phyloP scores from a whole-genome alignment of 23 red algal genomes.

The Gracilariopsis chorda region DNA sequence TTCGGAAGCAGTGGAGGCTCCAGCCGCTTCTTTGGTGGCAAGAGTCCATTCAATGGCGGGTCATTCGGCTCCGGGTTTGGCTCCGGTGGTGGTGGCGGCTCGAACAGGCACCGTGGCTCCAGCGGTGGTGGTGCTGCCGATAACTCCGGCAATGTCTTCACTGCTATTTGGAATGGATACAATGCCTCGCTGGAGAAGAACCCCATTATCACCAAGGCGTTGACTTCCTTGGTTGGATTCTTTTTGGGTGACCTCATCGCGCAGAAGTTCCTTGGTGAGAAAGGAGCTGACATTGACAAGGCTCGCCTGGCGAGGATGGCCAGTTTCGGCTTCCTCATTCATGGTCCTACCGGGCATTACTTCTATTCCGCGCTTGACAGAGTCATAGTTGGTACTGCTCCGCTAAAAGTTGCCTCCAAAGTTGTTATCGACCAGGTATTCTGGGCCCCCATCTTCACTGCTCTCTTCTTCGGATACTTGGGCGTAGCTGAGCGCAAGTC shows the following conservation, averaged over 20 bases:
- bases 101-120: neutral
- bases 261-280: constrained; percentile 77
- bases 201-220: constrained; percentile 87
- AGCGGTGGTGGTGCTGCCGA: constrained; percentile 41
- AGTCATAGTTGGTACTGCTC: constrained; percentile 73
- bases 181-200: constrained; percentile 58
- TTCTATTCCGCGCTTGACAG: constrained; percentile 82
- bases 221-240: constrained; percentile 91
- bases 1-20: neutral
- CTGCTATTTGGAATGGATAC: constrained; percentile 46
- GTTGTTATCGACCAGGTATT: constrained; percentile 91
- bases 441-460: constrained; percentile 95
- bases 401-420: constrained; percentile 85
- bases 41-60: constrained; percentile 1
- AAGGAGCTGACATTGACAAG: constrained; percentile 56
- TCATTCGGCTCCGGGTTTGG: constrained; percentile 7
- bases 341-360: constrained; percentile 92
- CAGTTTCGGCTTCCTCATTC: constrained; percentile 90
- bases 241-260: constrained; percentile 86
- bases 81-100: constrained; percentile 1
- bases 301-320: constrained; percentile 80
- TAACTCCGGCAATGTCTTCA: constrained; percentile 23
- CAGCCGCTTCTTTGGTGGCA: neutral
- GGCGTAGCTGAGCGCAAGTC: constrained; percentile 67
- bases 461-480: constrained; percentile 82